Base-by-base conservation (phyloP, 139 green algal genomes). In the Picochlorum sp. region DNA sequence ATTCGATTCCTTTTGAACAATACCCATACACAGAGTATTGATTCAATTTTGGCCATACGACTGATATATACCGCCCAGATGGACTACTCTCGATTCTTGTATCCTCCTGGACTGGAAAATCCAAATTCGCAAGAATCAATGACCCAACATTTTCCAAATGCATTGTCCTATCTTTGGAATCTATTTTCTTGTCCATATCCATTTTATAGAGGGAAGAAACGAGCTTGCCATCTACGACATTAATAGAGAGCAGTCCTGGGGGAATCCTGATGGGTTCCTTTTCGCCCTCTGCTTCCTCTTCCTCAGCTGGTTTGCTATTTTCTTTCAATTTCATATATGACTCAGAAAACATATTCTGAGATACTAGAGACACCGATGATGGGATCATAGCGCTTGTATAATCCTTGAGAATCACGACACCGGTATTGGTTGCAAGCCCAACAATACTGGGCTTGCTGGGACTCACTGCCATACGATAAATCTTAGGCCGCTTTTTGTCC, bases 401-500 rank as follows among this genome's bases (percentile, higher is more conserved):
- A 45, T 76, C 77, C 3, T 49, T 66, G 38, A 84, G 32, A 37
- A 84, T 63, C 11, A 74, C 78, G 8, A 59, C 46, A 46, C 78
- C 74, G 24, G 78, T 72, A 60, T 84, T 84, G 54, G 78, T 77
- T 34, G 71, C 75, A 0, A 71, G 60, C 16, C 72, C 78, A 5
- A 84, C 56, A 14, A 84, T 37, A 65, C 80, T 66, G 1, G 78
- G 75, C 46, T 75, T 24, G 7, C 64, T 77, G 44, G 79, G 79
- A 62, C 86, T 79, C 15, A 79, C 69, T 4, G 66, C 75, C 18
- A 84, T 46, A 20, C 61, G 56, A 61, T 87, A 87, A 18, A 87
- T 57, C 41, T 87, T 87, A 23, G 79, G 72, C 37, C 68, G 57
- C 56, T 86, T 86, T 59, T 87, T 87, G 15, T 46, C 14, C 13